Evolutionary conservation across 805 yeast species (phyloP).

Genomic region (Candida incommunis): DNA sequence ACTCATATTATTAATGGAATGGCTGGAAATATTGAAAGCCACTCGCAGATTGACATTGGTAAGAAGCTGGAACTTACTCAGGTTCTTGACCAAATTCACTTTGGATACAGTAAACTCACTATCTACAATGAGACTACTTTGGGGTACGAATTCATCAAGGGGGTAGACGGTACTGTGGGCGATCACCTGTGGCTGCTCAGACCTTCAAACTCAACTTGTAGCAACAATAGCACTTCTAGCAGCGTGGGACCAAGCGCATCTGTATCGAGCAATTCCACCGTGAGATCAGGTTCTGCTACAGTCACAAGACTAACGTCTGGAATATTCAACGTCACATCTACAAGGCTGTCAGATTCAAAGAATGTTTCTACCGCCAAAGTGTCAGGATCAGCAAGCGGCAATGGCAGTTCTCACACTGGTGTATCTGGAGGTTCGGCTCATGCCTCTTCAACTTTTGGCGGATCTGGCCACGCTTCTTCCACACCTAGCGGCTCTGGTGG

Average conservation of each 20-base stretch:
- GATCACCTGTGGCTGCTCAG: constrained; percentile 7
- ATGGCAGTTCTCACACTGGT: too few relatives aligned
- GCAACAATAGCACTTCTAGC: constrained; percentile 3
- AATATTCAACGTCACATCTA: not conserved
- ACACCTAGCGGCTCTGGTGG: too few relatives aligned
- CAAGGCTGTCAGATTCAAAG: not conserved
- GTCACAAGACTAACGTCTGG: not conserved
- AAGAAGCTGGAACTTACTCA: constrained; percentile 4
- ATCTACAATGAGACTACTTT: not conserved
- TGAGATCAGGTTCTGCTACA: too few relatives aligned
- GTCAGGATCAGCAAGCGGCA: too few relatives aligned
- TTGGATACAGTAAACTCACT: constrained; percentile 8
- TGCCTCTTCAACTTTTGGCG: too few relatives aligned
- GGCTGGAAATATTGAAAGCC: constrained; percentile 11
- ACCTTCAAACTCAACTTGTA: not conserved
- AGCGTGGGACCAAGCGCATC: too few relatives aligned
- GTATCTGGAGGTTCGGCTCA: too few relatives aligned
- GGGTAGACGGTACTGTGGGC: constrained; percentile 2
- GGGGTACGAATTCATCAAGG: not conserved
- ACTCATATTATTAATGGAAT: too few relatives aligned
- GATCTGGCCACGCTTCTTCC: too few relatives aligned
- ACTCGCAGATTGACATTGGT: constrained; percentile 3
- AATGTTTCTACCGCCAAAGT: too few relatives aligned
- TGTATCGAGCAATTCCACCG: too few relatives aligned
- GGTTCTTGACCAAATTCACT: constrained; percentile 8